Percentiles rank a stretch among this genome's conserved stretches.
Conservation (phyloP, 495 filamentous ascomycete species). For the Emericellopsis terricola region DNA sequence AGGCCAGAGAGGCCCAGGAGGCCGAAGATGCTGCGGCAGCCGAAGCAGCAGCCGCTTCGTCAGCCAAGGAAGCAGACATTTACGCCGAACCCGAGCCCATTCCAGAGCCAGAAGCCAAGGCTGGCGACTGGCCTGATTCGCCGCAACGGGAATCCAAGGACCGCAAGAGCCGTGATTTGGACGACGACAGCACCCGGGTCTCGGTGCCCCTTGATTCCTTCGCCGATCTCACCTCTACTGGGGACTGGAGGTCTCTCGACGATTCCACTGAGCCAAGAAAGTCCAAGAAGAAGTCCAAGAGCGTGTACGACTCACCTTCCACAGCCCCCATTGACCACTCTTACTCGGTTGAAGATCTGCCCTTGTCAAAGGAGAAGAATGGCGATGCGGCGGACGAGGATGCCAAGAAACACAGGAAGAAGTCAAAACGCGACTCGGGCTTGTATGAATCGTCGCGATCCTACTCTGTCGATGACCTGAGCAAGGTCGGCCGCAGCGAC, state of each 20-base stretch:
- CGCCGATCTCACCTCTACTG: constrained; percentile 8
- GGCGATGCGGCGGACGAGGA: no score
- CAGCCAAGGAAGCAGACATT: neutral
- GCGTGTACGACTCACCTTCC: constrained; percentile 8
- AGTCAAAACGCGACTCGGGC: no score
- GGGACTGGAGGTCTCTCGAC: constrained; percentile 9
- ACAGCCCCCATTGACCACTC: no score
- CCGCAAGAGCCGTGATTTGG: neutral
- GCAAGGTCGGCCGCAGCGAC: no score
- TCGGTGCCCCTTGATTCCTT: constrained; percentile 14
- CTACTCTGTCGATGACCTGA: no score
- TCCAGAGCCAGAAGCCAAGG: constrained; percentile 4
- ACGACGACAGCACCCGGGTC: constrained; percentile 2
- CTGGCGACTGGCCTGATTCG: constrained; percentile 7
- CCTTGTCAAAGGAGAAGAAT: no score
- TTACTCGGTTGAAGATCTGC: no score
- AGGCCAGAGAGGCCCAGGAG: constrained; percentile 7
- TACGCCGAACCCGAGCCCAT: neutral
- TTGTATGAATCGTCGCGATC: no score
- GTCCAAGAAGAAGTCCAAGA: constrained; percentile 13
- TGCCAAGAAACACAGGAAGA: no score
- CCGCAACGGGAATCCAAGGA: constrained; percentile 5
- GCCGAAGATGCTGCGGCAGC: no score
- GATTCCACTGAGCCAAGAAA: constrained; percentile 14
- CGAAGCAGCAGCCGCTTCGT: constrained; percentile 6